phyloP scores from a whole-genome alignment of 169 alveolate genomes.

The Cryptosporidium canis region DNA sequence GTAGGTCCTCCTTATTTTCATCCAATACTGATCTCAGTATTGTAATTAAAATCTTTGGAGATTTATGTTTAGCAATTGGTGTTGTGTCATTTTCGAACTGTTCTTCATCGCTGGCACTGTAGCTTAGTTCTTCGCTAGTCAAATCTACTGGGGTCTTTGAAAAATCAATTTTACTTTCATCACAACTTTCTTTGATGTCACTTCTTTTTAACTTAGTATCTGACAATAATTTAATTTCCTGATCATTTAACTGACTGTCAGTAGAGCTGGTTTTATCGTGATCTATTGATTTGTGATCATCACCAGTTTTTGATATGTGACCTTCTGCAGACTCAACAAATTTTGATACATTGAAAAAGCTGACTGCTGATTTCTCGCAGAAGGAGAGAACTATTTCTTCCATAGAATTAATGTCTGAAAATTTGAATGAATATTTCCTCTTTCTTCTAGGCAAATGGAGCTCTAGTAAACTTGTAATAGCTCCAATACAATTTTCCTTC shows the following conservation, averaged over 20 bases:
- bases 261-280: neutral
- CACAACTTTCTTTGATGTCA: too few relatives aligned
- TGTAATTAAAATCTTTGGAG: conserved; percentile 32
- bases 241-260: neutral
- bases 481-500: conserved; percentile 40
- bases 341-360: neutral
- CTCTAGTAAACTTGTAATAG: conserved; percentile 30
- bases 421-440: conserved; percentile 22
- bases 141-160: neutral
- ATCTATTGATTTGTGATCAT: neutral
- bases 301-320: neutral
- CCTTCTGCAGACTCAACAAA: neutral
- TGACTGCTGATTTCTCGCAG: neutral
- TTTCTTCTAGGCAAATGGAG: conserved; percentile 46
- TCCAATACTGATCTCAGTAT: conserved; percentile 33
- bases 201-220: neutral
- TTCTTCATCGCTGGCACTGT: neutral
- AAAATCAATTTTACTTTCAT: neutral
- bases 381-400: neutral
- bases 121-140: neutral
- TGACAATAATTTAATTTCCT: neutral
- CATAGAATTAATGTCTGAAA: neutral
- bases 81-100: neutral
- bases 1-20: conserved; percentile 42
- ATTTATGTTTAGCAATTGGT: neutral